A percentile compares a stretch with the other conserved stretches of the same genome.
phyloP scores from a whole-genome alignment of 2,329 filamentous ascomycete species.

The Talaromyces sp. region DNA sequence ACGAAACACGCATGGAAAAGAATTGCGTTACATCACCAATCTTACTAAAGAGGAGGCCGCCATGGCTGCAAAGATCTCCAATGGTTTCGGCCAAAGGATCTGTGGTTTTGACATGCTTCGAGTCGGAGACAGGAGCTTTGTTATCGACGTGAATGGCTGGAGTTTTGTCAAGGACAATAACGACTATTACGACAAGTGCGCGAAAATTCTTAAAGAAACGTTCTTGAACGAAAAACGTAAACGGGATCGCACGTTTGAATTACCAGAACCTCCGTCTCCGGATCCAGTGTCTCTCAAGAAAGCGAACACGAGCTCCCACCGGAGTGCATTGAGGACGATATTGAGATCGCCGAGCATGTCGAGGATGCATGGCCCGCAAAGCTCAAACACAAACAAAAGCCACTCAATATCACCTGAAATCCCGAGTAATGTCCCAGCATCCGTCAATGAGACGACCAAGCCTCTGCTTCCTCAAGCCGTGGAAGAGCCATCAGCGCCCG shows the following conservation, averaged over 20 bases:
- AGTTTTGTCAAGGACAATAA: constrained; percentile 99
- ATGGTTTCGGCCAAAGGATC: constrained; percentile 86
- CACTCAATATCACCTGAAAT: constrained; percentile 39
- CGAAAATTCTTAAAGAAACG: constrained; percentile 78
- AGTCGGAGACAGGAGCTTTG: constrained; percentile 83
- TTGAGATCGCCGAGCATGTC: constrained; percentile 62
- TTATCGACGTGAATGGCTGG: constrained; percentile 99
- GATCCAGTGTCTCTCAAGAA: constrained; percentile 31
- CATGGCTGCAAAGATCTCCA: constrained; percentile 84
- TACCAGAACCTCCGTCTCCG: constrained; percentile 27
- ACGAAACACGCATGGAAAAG: constrained; percentile 94
- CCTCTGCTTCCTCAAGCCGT: constrained; percentile 4
- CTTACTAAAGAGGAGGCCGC: constrained; percentile 73
- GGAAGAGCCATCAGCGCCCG: constrained; percentile 18
- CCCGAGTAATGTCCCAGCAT: constrained; percentile 23
- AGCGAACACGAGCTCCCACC: constrained; percentile 37
- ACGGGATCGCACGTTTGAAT: constrained; percentile 27
- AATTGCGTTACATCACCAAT: constrained; percentile 88
- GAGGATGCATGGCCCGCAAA: constrained; percentile 47
- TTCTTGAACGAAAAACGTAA: constrained; percentile 70
- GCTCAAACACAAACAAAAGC: constrained; percentile 28
- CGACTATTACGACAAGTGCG: constrained; percentile 91
- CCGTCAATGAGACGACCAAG: constrained; percentile 23
- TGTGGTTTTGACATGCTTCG: constrained; percentile 94
- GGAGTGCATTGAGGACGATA: constrained; percentile 51